Evolutionary conservation across 345 rosid species (phyloP).

Genomic region (Eucalyptus microcorys): DNA sequence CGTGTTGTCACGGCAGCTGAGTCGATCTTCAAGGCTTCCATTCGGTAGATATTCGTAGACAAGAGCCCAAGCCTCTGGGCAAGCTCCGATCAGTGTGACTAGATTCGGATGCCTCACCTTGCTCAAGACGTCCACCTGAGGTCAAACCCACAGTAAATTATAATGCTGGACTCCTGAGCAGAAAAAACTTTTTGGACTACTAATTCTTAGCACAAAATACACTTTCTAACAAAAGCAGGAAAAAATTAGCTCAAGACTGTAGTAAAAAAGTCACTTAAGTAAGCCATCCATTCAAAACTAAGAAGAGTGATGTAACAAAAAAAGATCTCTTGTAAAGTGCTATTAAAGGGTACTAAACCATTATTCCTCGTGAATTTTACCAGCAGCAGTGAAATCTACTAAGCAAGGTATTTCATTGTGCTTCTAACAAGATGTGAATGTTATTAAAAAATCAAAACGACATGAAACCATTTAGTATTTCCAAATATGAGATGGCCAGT

Average conservation of each 20-base stretch:
- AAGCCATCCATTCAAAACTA: background rate
- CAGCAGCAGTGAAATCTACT: background rate
- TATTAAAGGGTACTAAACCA: background rate
- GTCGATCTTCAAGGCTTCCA: slow-evolving; percentile 94
- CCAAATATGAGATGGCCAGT: background rate
- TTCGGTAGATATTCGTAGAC: slow-evolving; percentile 74
- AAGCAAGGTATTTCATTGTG: background rate
- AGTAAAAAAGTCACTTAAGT: background rate
- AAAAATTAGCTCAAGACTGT: background rate
- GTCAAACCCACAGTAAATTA: background rate
- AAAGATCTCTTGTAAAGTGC: background rate
- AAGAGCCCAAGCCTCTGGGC: slow-evolving; percentile 80
- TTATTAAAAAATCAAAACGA: background rate
- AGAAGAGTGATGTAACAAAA: background rate
- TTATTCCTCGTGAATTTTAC: background rate
- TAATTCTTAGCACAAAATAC: background rate
- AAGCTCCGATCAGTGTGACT: slow-evolving; percentile 75
- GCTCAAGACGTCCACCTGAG: slow-evolving; percentile 75
- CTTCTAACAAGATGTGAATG: background rate
- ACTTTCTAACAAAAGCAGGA: background rate
- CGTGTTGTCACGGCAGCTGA: slow-evolving; percentile 65
- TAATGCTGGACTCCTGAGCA: background rate
- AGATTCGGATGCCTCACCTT: slow-evolving; percentile 87
- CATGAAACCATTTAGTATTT: background rate
- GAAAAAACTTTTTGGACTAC: background rate